Percentiles rank a stretch among this genome's conserved stretches.
Evolutionary conservation across 1,284 basidiomycete species (phyloP).

Genomic region (Puccinia triticina): DNA sequence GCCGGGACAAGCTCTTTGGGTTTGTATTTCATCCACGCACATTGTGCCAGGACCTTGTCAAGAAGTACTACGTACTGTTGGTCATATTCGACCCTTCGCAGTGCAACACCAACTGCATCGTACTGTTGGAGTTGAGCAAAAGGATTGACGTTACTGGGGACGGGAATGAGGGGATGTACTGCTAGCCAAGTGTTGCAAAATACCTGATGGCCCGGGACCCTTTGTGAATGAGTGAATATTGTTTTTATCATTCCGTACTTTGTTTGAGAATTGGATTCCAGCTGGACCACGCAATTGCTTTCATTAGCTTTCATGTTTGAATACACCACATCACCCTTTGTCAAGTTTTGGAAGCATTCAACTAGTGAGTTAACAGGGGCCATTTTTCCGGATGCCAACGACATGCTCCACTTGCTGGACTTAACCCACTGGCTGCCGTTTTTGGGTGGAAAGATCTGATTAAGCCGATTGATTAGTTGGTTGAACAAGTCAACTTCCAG

Average conservation of each 20-base stretch:
- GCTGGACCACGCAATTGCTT: slow-evolving; percentile 18
- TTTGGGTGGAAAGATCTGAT: neutral
- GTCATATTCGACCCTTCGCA: neutral
- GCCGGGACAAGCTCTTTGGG: neutral
- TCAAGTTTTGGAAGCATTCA: neutral
- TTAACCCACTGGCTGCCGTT: neutral
- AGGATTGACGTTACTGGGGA: neutral
- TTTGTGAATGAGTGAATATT: slow-evolving; percentile 11
- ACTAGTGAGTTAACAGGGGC: neutral
- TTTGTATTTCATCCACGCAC: slow-evolving; percentile 5
- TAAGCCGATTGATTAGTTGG: neutral
- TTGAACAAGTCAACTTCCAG: neutral
- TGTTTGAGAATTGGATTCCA: neutral
- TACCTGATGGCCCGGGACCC: neutral
- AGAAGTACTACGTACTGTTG: neutral
- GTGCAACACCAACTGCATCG: neutral
- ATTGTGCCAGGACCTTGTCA: neutral
- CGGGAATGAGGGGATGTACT: neutral
- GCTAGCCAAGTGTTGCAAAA: neutral
- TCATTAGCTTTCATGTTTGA: slow-evolving; percentile 13
- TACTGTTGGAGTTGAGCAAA: neutral
- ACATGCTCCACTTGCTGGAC: neutral
- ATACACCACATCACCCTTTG: neutral
- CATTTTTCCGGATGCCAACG: neutral
- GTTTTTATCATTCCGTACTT: slow-evolving; percentile 4